These are phyloP conservation scores for Samsoniella hepiali DNA, from an alignment of 2,329 filamentous ascomycete species.

Conservation along the genomic window DNA sequence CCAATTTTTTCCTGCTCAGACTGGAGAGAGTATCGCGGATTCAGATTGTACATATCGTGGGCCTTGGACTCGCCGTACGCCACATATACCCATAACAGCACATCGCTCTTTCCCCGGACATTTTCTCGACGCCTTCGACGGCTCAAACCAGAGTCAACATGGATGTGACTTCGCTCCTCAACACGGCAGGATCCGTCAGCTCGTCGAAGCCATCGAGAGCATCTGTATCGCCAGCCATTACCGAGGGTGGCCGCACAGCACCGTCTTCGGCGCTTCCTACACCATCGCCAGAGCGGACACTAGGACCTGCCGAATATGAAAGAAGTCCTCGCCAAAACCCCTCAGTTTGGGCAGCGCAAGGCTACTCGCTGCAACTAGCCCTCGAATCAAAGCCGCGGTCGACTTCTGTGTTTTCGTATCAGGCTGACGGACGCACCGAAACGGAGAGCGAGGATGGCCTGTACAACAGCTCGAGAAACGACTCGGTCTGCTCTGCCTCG, in stretches of 20 bases:
- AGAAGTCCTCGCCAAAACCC: slow-evolving; percentile 5
- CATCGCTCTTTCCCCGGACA: not conserved
- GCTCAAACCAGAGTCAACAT: slow-evolving; percentile 8
- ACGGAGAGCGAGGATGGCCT: slow-evolving; percentile 9
- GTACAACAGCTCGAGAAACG: slow-evolving; percentile 10
- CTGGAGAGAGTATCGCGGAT: not conserved
- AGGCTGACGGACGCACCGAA: slow-evolving; percentile 8
- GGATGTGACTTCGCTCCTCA: slow-evolving; percentile 19
- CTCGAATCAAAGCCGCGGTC: slow-evolving; percentile 6
- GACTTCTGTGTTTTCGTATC: slow-evolving; percentile 4
- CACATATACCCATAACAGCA: not conserved
- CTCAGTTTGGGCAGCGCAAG: slow-evolving; percentile 2
- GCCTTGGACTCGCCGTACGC: not conserved
- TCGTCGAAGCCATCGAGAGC: slow-evolving; percentile 13
- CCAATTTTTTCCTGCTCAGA: not conserved
- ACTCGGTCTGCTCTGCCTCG: slow-evolving; percentile 13
- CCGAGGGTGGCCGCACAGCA: slow-evolving; percentile 16
- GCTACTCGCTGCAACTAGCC: slow-evolving; percentile 4
- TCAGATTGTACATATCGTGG: not conserved
- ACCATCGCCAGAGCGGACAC: slow-evolving; percentile 18
- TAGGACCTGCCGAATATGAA: slow-evolving; percentile 11
- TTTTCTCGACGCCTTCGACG: not conserved
- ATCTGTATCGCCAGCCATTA: slow-evolving; percentile 17
- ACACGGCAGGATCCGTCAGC: slow-evolving; percentile 9
- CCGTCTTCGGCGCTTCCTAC: slow-evolving; percentile 18